A percentile compares a stretch with the other conserved stretches of the same genome.
phyloP scores from a whole-genome alignment of 441 rosid genomes.

The Raphanus hybrid region DNA sequence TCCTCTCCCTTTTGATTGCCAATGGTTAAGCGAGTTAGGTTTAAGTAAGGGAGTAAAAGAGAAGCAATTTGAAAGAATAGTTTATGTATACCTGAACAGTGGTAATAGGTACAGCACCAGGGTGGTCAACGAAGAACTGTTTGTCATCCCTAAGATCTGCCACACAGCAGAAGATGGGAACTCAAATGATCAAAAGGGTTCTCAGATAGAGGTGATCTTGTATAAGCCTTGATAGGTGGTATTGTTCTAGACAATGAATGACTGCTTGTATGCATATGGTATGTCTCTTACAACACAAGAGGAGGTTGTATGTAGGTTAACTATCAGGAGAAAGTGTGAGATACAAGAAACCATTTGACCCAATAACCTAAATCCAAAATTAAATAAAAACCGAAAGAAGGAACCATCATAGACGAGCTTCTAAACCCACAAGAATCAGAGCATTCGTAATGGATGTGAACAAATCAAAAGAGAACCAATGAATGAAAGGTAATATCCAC shows the following conservation, averaged over 20 bases:
- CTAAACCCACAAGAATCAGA: constrained; percentile 3
- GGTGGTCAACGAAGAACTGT: constrained; percentile 73
- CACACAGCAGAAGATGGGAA: constrained; percentile 16
- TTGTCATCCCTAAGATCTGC: constrained; percentile 84
- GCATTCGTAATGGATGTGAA: neutral
- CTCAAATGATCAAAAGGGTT: neutral
- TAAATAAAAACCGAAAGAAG: neutral
- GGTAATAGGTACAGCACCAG: constrained; percentile 77
- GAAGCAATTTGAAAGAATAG: neutral
- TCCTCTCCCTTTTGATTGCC: constrained; percentile 66
- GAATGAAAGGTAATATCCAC: neutral
- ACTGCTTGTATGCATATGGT: constrained; percentile 4
- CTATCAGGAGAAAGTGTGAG: constrained; percentile 1
- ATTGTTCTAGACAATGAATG: neutral
- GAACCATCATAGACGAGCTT: constrained; percentile 18
- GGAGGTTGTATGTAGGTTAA: no score
- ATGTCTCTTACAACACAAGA: constrained; percentile 1
- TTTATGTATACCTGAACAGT: constrained; percentile 59
- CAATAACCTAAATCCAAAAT: neutral
- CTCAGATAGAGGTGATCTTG: constrained; percentile 1
- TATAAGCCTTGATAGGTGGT: neutral
- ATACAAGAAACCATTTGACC: constrained; percentile 3
- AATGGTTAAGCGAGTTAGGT: constrained; percentile 20
- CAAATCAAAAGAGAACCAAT: constrained; percentile 12
- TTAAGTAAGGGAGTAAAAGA: neutral